Evolutionary conservation across 148 eudicot genomes (phyloP), one percentile per base, ranked within the genome.

Genomic region (Polygonum aviculare): DNA sequence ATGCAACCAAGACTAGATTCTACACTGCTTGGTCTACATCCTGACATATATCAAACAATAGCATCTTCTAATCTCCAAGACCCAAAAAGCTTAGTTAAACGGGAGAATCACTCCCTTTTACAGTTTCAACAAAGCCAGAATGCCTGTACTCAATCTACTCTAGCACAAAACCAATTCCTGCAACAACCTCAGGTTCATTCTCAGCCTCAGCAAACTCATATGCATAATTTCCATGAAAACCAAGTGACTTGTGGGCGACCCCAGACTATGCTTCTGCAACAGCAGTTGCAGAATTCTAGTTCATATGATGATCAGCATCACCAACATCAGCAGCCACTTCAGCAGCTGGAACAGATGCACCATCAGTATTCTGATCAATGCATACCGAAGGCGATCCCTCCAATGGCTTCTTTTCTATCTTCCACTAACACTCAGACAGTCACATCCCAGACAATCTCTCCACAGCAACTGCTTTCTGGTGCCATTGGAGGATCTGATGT

Each of bases 1-100:
- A 87, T 90, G 94, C 97, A 94, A 78, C 88, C 92, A 71, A 85
- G 89, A 81, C 76, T 91, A 18, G 97, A 88, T 77, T 69, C 88
- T 74, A 84, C 91, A 31, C 80, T 91, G 84, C 79, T 89, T 35
- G 85, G 86, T 79, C 77, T 86, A 80, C 93, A 86, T 70, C 80
- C 82, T 78, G 89, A 94, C 80, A 77, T 89, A 18, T 88, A 85
- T 76, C 93, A 89, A 82, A 76, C 87, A 52, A 86, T 88, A 85
- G 88, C 90, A 49, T 85, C 92, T 83, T 82, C 98, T 36, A 86
- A 85, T 69, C 69, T 91, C 70, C 94, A 91, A 77, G 92, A 88
- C 48, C 78, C 85, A 15, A 77, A 87, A 74, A 74, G 80, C 19
- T 76, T 78, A 77, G 14, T 69, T 74, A 90, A 87, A 75, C 82